phyloP scores from a whole-genome alignment of 2,329 filamentous ascomycete genomes.

The Hypomyces perniciosus region DNA sequence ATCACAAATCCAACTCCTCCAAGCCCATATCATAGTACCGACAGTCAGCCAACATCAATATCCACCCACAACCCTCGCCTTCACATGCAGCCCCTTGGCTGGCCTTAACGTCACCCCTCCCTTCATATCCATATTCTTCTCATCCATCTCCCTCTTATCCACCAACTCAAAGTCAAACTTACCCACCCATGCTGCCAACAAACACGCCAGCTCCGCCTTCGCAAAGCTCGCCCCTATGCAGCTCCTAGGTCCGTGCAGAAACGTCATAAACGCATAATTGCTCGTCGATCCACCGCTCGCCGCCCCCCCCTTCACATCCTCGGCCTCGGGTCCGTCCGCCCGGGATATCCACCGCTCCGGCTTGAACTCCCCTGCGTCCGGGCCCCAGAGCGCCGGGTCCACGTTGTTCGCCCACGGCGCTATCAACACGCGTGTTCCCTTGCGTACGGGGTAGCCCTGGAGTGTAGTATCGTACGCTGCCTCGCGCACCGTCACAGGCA shows the following conservation, averaged over 20 bases:
- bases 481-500: slow-evolving; percentile 64
- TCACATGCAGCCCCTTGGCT: slow-evolving; percentile 64
- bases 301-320: slow-evolving; percentile 29
- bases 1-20: background rate
- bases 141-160: slow-evolving; percentile 57
- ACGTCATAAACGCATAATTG: slow-evolving; percentile 75
- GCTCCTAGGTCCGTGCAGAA: slow-evolving; percentile 77
- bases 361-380: slow-evolving; percentile 67
- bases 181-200: slow-evolving; percentile 72
- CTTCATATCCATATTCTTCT: slow-evolving; percentile 61
- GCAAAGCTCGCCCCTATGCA: slow-evolving; percentile 83
- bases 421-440: slow-evolving; percentile 64
- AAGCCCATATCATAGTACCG: no score
- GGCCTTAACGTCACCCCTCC: slow-evolving; percentile 68
- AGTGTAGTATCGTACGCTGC: slow-evolving; percentile 60
- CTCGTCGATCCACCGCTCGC: slow-evolving; percentile 66
- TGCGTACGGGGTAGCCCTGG: slow-evolving; percentile 58
- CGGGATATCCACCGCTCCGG: slow-evolving; percentile 67
- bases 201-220: slow-evolving; percentile 75
- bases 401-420: slow-evolving; percentile 64
- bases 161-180: slow-evolving; percentile 59
- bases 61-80: slow-evolving; percentile 58
- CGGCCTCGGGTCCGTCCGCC: slow-evolving; percentile 28
- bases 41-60: slow-evolving; percentile 33
- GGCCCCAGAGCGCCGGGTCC: slow-evolving; percentile 65